A percentile compares a stretch with the other conserved stretches of the same genome.
phyloP scores from a whole-genome alignment of 2,329 filamentous ascomycete genomes.

The Verticillium klebahnii region DNA sequence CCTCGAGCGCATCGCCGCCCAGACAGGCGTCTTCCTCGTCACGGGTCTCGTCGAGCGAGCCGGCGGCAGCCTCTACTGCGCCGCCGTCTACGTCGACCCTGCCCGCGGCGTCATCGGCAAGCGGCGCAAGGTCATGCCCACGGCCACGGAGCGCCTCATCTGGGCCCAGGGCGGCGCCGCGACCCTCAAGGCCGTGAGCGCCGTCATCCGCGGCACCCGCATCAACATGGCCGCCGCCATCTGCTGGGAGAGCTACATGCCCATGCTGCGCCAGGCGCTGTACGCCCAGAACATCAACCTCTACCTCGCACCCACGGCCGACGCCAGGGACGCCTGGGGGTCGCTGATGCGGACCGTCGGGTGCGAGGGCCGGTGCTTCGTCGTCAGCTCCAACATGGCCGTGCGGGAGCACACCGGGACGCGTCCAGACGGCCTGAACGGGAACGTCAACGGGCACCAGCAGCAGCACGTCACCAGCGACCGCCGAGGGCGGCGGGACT shows the following conservation, averaged over 20 bases:
- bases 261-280: slow-evolving; percentile 73
- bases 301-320: slow-evolving; percentile 86
- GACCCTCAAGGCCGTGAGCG: slow-evolving; percentile 74
- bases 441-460: slow-evolving; percentile 27
- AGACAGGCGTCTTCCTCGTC: slow-evolving; percentile 78
- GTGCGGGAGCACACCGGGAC: slow-evolving; percentile 34
- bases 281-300: slow-evolving; percentile 91
- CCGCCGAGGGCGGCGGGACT: slow-evolving; percentile 25
- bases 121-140: slow-evolving; percentile 89
- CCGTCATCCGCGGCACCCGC: slow-evolving; percentile 71
- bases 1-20: slow-evolving; percentile 68
- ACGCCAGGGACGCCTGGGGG: slow-evolving; percentile 78
- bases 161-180: slow-evolving; percentile 83
- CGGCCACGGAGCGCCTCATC: slow-evolving; percentile 74
- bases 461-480: slow-evolving; percentile 16
- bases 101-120: slow-evolving; percentile 71
- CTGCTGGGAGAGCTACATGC: slow-evolving; percentile 98
- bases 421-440: neutral
- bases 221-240: slow-evolving; percentile 83
- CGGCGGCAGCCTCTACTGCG: slow-evolving; percentile 81
- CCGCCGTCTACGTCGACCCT: slow-evolving; percentile 78
- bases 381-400: slow-evolving; percentile 83
- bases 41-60: slow-evolving; percentile 74
- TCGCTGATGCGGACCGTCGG: slow-evolving; percentile 77
- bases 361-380: slow-evolving; percentile 78